Base-by-base conservation (phyloP, 164 flowering plant genomes). In the Saururus chinensis region DNA sequence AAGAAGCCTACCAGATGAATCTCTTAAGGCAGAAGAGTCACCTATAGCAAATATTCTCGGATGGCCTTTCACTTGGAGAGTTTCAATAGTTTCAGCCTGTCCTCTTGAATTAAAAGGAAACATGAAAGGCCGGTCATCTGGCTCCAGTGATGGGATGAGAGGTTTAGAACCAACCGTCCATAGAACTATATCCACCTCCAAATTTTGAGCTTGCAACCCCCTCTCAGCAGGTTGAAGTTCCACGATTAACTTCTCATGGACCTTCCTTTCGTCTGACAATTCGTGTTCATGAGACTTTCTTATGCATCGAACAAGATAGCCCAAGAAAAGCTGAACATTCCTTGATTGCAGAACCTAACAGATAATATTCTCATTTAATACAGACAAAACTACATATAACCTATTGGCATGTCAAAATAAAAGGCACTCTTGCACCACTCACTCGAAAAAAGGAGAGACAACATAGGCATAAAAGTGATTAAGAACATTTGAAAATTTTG, bases 31-130 rank as follows among this genome's bases (percentile, higher is more conserved):
- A 72, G 95, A 82, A 65, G 99, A 85, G 70, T 93, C 96, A 49
- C 99, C 99, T 60, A 93, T 70, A 30, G 97, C 96, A 82, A 93
- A 89, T 79, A 88, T 83, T 26, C 85, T 89, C 23, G 95, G 96
- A 66, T 90, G 90, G 40, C 99, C 99, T 75, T 88, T 90, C 24
- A 93, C 99, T 56, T 88, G 90, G 52, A 93, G 95, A 63, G 96
- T 93, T 74, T 93, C 99, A 78, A 86, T 95, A 40, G 92, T 90
- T 69, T 93, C 99, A 59, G 92, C 88, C 78, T 93, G 98, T 56
- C 99, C 99, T 61, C 89, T 80, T 51, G 73, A 76, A 79, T 81
- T 93, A 35, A 85, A 64, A 62, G 97, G 96, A 75, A 93, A 77
- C 23, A 68, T 64, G 62, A 53, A 58, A 60, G 71, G 75, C 41